phyloP scores from a whole-genome alignment of 2,329 filamentous ascomycete genomes.

The Davidsoniella virescens region DNA sequence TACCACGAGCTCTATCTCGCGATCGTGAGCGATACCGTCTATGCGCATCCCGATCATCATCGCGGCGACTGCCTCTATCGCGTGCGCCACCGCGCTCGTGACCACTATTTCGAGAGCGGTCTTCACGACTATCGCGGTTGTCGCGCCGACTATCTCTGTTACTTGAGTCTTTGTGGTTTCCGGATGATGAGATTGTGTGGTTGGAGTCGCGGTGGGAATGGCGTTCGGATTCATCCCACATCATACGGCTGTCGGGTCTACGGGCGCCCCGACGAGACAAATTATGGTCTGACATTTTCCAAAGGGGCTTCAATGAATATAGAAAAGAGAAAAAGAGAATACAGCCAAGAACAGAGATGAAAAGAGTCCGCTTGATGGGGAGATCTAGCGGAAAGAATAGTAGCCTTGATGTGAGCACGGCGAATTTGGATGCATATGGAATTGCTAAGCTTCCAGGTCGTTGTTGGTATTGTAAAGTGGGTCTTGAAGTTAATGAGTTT shows the following conservation, averaged over 20 bases:
- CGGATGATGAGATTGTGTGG: neutral
- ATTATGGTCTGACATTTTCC: no score
- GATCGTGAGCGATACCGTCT: constrained; percentile 10
- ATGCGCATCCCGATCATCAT: constrained; percentile 15
- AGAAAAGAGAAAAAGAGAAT: no score
- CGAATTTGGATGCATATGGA: no score
- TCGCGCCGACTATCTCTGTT: constrained; percentile 17
- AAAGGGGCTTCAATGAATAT: no score
- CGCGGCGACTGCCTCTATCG: constrained; percentile 17
- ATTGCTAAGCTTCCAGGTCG: no score
- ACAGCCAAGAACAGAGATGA: no score
- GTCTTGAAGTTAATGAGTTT: neutral
- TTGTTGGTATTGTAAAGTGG: neutral
- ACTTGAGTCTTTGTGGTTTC: constrained; percentile 4
- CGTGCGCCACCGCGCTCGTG: neutral
- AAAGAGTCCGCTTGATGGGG: no score
- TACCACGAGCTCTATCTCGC: constrained; percentile 20
- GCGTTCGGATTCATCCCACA: constrained; percentile 41
- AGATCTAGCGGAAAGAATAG: no score
- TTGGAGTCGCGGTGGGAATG: constrained; percentile 17
- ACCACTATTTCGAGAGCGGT: neutral
- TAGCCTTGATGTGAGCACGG: no score
- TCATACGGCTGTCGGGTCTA: constrained; percentile 37
- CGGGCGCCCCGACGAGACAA: constrained; percentile 15
- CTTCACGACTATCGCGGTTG: constrained; percentile 14